Conservation (phyloP, 306 rosid genomes). For the Prunus kanzakura region DNA sequence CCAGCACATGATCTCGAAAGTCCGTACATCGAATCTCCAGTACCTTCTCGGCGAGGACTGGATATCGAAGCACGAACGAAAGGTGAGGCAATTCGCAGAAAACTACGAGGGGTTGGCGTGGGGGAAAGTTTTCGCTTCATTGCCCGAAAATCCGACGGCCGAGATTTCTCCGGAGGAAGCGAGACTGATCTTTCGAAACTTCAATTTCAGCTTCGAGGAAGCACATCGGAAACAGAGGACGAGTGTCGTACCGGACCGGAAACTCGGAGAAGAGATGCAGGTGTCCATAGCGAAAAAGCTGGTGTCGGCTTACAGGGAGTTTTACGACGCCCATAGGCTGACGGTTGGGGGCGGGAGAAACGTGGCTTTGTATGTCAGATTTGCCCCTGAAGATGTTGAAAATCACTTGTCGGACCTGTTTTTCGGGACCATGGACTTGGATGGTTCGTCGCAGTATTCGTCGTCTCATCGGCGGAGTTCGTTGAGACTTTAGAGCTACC, state of each 20-base stretch:
- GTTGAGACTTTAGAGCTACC: not conserved
- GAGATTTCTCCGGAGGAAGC: conserved; percentile 38
- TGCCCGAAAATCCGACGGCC: conserved; percentile 47
- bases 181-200: conserved; percentile 42
- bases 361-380: conserved; percentile 19
- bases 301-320: conserved; percentile 40
- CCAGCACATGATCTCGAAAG: conserved; percentile 41
- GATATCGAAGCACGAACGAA: conserved; percentile 46
- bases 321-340: conserved; percentile 31
- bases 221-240: conserved; percentile 46
- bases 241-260: conserved; percentile 31
- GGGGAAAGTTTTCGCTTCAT: conserved; percentile 47
- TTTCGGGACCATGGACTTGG: conserved; percentile 15
- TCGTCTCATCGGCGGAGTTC: conserved; percentile 9
- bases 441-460: conserved; percentile 6
- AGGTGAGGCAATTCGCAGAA: conserved; percentile 34
- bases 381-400: conserved; percentile 56
- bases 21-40: conserved; percentile 47
- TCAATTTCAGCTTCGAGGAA: conserved; percentile 49
- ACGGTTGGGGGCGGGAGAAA: conserved; percentile 27
- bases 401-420: conserved; percentile 53
- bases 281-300: conserved; percentile 36
- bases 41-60: conserved; percentile 64
- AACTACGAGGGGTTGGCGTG: conserved; percentile 52
- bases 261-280: conserved; percentile 56